A percentile compares a stretch with the other conserved stretches of the same genome.
These are phyloP conservation scores for Scalesia atractyloides DNA, from an alignment of 129 eudicot species.

Conservation along the genomic window DNA sequence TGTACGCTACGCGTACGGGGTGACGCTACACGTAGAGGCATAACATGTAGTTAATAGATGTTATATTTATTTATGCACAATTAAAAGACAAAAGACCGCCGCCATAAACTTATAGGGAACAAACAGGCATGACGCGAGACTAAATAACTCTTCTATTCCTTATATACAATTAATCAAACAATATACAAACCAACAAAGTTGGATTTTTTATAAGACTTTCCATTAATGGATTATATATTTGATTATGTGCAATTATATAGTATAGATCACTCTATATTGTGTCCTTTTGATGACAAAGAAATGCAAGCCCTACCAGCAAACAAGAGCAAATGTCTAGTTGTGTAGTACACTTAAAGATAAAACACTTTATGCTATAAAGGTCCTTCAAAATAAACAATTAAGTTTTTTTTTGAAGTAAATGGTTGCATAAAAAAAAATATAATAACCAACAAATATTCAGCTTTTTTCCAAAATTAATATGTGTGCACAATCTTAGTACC, in stretches of 20 bases:
- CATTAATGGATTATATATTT: not conserved
- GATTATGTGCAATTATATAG: not conserved
- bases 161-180: not conserved
- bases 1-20: not conserved
- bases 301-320: not conserved
- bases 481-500: not conserved
- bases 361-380: not conserved
- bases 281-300: not conserved
- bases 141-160: conserved; percentile 1
- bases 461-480: not conserved
- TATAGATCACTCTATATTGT: not conserved
- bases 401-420: not conserved
- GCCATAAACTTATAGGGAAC: conserved; percentile 12
- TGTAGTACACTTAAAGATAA: not conserved
- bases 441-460: conserved; percentile 3
- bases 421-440: conserved; percentile 2
- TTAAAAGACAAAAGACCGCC: conserved; percentile 15
- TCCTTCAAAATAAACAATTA: not conserved
- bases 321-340: not conserved
- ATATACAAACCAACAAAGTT: conserved; percentile 1
- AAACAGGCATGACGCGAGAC: conserved; percentile 4
- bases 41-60: not conserved
- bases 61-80: not conserved
- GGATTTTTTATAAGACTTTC: not conserved
- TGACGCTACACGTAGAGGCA: conserved; percentile 14